Evolutionary conservation across 2,329 filamentous ascomycete species (phyloP), one percentile per base, ranked within the genome.

Genomic region (Aspergillus sp.): DNA sequence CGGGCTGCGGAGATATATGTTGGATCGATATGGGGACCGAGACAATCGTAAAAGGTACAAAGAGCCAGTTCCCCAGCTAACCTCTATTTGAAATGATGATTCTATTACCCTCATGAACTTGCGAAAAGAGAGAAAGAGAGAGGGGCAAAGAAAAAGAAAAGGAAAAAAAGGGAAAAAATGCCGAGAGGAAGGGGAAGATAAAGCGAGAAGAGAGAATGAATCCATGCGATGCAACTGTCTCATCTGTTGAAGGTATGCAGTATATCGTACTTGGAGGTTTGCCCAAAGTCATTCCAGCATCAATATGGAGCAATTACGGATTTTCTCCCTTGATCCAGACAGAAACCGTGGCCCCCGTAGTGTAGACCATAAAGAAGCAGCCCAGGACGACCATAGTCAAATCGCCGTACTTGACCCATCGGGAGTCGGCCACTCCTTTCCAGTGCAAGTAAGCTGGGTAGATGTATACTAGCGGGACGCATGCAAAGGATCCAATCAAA

Each of bases 401-500:
- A 58, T 89, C 85, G 4, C 79, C 72, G 19, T 28, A 39, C 26
- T 27, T 39, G 12, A 70, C 75, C 60, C 65, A 69, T 30, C 62
- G 65, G n/a, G 73, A 77, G 42, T 74, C 70, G 5, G 84, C 85
- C 3, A 83, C 73, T 4, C 81, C 84, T 57, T 75, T 80, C 66
- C 80, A 84, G 62, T 89, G 85, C 58, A 89, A 60, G 51, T 76
- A 82, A 0, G 85, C 89, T 51, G 91, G 93, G 65, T 97, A 97
- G 49, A 97, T 93, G 63, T 93, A 96, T 48, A 96, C 91, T 46
- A 97, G 73, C 41, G 91, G 91, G 56, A 97, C 91, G 63, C 91
- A 97, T 47, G 91, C 91, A 74, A 97, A 97, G 65, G 89, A 94
- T 49, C 91, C 91, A 12, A 97, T 89, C 30, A 97, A 74, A 7